Evolutionary conservation across 345 rosid genomes (phyloP).

Genomic region (Kernera saxatilis): DNA sequence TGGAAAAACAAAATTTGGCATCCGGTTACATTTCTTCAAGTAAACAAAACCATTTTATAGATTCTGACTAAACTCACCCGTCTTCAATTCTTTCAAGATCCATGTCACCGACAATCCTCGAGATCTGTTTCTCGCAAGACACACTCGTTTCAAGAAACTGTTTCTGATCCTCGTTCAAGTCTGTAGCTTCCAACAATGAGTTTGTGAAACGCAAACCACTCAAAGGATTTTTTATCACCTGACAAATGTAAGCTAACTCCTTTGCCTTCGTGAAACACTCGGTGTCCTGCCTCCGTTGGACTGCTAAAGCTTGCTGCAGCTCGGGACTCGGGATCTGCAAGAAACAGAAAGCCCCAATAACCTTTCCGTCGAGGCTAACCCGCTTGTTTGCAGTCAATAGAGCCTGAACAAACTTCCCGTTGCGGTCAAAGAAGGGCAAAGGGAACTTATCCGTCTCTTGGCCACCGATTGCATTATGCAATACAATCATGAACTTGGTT

Average conservation of each 20-base stretch:
- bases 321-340: constrained; percentile 93
- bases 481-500: constrained; percentile 85
- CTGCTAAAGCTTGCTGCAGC: constrained; percentile 71
- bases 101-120: constrained; percentile 59
- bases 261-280: constrained; percentile 63
- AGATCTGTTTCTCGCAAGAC: constrained; percentile 93
- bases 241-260: constrained; percentile 91
- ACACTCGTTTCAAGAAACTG: constrained; percentile 88
- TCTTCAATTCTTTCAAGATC: constrained; percentile 78
- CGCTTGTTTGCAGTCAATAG: constrained; percentile 89
- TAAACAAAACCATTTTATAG: background rate
- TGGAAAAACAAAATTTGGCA: background rate
- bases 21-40: background rate
- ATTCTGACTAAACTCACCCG: constrained; percentile 48
- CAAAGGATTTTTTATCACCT: constrained; percentile 79
- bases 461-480: constrained; percentile 88
- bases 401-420: constrained; percentile 66
- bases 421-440: constrained; percentile 68
- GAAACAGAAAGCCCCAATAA: constrained; percentile 91
- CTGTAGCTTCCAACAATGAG: constrained; percentile 77
- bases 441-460: constrained; percentile 81
- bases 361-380: constrained; percentile 59
- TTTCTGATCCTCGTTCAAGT: constrained; percentile 83
- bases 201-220: constrained; percentile 80
- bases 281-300: constrained; percentile 77